These are phyloP conservation scores for Boletales sp. DNA, from an alignment of 768 basidiomycete genomes.

Conservation along the genomic window DNA sequence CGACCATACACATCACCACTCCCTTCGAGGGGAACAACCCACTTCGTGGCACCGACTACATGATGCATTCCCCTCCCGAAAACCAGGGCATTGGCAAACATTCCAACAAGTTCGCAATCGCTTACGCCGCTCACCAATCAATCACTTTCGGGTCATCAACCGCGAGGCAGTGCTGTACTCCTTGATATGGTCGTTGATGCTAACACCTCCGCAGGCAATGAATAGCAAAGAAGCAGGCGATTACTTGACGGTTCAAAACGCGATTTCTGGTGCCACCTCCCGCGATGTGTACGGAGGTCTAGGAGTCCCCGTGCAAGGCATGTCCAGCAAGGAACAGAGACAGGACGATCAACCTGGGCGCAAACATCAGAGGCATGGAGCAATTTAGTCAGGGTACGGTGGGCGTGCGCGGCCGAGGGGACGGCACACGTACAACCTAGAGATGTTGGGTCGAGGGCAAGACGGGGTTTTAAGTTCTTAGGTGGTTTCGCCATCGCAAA, in stretches of 20 bases:
- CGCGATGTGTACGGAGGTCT: slow-evolving; percentile 28
- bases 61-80: too few relatives aligned
- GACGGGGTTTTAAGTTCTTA: background rate
- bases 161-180: slow-evolving; percentile 14
- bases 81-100: slow-evolving; percentile 2
- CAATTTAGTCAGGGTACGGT: slow-evolving; percentile 11
- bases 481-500: too few relatives aligned
- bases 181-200: slow-evolving; percentile 31
- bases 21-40: slow-evolving; percentile 20
- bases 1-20: slow-evolving; percentile 16
- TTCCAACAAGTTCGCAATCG: too few relatives aligned
- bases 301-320: slow-evolving; percentile 30
- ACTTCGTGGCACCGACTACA: background rate
- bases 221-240: slow-evolving; percentile 2
- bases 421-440: slow-evolving; percentile 2
- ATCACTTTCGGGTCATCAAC: slow-evolving; percentile 10
- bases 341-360: slow-evolving; percentile 33
- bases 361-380: slow-evolving; percentile 17
- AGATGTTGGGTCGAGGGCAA: slow-evolving; percentile 3
- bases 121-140: background rate
- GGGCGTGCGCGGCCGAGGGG: too few relatives aligned
- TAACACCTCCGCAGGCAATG: slow-evolving; percentile 25
- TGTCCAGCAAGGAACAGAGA: slow-evolving; percentile 33
- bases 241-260: slow-evolving; percentile 12
- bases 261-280: slow-evolving; percentile 33